These are phyloP conservation scores for Caloboletus firmus DNA, from an alignment of 1,284 basidiomycete genomes.

Conservation along the genomic window DNA sequence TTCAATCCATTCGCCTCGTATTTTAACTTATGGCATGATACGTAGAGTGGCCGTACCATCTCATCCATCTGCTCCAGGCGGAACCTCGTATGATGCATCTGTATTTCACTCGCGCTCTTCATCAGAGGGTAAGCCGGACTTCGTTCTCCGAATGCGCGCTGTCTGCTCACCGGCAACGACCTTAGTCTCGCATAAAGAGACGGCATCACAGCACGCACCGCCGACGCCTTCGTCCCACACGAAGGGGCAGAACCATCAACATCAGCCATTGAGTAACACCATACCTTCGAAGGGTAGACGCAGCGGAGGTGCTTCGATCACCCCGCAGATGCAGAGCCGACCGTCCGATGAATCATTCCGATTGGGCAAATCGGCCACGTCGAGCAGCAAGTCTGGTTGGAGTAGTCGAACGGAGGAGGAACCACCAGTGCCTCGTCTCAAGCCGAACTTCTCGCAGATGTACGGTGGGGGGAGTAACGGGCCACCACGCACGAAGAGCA, in stretches of 20 bases:
- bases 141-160: too few species aligned
- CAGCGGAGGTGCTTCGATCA: conserved; percentile 30
- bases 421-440: conserved; percentile 33
- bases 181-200: too few species aligned
- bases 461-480: conserved; percentile 6
- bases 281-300: conserved; percentile 25
- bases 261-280: conserved; percentile 22
- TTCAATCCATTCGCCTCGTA: not conserved
- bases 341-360: conserved; percentile 44
- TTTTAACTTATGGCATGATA: too few species aligned
- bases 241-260: conserved; percentile 26
- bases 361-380: conserved; percentile 41
- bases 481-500: conserved; percentile 46
- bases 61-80: too few species aligned
- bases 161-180: too few species aligned
- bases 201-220: too few species aligned
- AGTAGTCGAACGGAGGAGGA: conserved; percentile 33
- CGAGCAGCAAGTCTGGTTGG: conserved; percentile 32
- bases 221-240: conserved; percentile 15
- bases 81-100: not conserved
- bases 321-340: conserved; percentile 22
- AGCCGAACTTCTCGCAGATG: conserved; percentile 28
- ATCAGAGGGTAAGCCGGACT: too few species aligned
- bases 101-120: too few species aligned
- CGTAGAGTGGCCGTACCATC: too few species aligned